A percentile compares a stretch with the other conserved stretches of the same genome.
Evolutionary conservation across 768 basidiomycete species (phyloP).

Genomic region (Hygrophoropsis aurantiaca): DNA sequence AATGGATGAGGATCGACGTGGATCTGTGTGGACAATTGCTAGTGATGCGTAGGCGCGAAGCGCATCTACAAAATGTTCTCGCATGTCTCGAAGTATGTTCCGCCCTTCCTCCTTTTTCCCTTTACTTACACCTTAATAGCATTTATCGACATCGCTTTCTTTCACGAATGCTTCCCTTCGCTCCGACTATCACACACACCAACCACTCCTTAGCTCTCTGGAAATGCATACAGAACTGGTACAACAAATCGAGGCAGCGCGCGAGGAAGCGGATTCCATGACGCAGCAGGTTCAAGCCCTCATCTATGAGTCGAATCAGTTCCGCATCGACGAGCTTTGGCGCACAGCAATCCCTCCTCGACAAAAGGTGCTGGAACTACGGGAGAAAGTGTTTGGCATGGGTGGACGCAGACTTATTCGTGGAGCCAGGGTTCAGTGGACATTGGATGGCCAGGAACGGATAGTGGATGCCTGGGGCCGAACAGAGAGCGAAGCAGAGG

Average conservation of each 20-base stretch:
- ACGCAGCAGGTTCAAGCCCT: conserved; percentile 55
- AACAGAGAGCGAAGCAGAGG: conserved; percentile 76
- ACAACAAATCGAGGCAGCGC: conserved; percentile 50
- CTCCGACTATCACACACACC: conserved; percentile 56
- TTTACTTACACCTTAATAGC: conserved; percentile 24
- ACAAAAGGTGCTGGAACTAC: conserved; percentile 60
- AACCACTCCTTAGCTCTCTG: conserved; percentile 45
- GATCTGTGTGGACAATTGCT: conserved; percentile 75
- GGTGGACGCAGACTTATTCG: conserved; percentile 53
- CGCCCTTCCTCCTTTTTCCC: conserved; percentile 6
- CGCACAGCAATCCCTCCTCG: conserved; percentile 59
- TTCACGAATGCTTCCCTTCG: conserved; percentile 56
- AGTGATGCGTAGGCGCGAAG: conserved; percentile 65
- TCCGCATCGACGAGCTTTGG: conserved; percentile 67
- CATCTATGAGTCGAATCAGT: conserved; percentile 71
- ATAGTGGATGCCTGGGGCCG: conserved; percentile 68
- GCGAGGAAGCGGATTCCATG: conserved; percentile 49
- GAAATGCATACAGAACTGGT: conserved; percentile 48
- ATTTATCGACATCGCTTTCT: conserved; percentile 54
- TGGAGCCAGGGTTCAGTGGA: conserved; percentile 69
- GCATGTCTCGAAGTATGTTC: conserved; percentile 54
- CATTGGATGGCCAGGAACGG: conserved; percentile 58
- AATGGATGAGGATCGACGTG: conserved; percentile 77
- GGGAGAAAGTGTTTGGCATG: conserved; percentile 68
- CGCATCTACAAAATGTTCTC: conserved; percentile 65